phyloP scores from a whole-genome alignment of 139 green algal genomes.

The Diplosphaera chodatii region DNA sequence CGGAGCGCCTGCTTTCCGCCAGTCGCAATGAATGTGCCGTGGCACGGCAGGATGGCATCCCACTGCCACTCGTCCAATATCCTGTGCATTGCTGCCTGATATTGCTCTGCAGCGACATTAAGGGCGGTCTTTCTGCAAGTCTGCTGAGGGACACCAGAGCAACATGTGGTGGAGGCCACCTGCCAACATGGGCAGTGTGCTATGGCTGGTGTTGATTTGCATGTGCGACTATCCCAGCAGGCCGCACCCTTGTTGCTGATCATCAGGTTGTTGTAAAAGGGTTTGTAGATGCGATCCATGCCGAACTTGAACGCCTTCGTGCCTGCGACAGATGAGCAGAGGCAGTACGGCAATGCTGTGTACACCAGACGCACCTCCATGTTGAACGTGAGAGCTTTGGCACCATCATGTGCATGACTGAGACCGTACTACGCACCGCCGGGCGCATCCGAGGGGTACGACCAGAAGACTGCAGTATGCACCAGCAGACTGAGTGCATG shows the following conservation, averaged over 20 bases:
- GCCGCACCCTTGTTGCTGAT: slow-evolving; percentile 35
- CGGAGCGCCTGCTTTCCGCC: slow-evolving; percentile 18
- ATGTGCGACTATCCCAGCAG: too few relatives aligned
- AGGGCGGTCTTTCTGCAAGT: too few relatives aligned
- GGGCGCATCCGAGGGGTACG: slow-evolving; percentile 27
- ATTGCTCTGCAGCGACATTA: slow-evolving; percentile 26
- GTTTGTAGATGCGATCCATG: slow-evolving; percentile 57
- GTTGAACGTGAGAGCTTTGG: too few relatives aligned
- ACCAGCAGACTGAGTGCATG: background rate
- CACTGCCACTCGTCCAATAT: slow-evolving; percentile 32
- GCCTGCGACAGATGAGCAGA: too few relatives aligned
- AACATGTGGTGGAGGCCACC: too few relatives aligned
- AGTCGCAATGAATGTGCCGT: slow-evolving; percentile 30
- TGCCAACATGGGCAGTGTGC: too few relatives aligned
- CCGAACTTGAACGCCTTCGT: slow-evolving; percentile 50
- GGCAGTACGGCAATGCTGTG: too few relatives aligned
- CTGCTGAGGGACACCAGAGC: too few relatives aligned
- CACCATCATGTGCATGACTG: too few relatives aligned
- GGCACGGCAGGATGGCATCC: slow-evolving; percentile 49
- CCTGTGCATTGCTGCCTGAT: slow-evolving; percentile 10
- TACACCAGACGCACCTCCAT: too few relatives aligned
- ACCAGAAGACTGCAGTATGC: background rate
- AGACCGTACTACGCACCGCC: background rate
- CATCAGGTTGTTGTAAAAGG: slow-evolving; percentile 61
- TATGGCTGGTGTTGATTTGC: too few relatives aligned